A percentile compares a stretch with the other conserved stretches of the same genome.
phyloP scores from a whole-genome alignment of 495 filamentous ascomycete species.

The Aspergillus taichungensis region DNA sequence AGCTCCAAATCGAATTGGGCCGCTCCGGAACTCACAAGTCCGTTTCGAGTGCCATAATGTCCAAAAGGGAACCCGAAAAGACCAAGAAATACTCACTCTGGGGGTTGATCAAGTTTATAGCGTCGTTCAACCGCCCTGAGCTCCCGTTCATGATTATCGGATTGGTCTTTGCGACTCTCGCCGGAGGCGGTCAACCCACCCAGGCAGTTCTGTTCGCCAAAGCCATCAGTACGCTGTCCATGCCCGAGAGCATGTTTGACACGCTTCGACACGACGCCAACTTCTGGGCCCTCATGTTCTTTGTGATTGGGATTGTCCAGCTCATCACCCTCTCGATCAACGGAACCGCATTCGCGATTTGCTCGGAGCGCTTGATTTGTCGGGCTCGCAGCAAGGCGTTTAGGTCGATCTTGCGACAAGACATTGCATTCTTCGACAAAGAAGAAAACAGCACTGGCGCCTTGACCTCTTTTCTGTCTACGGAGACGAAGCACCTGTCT shows the following conservation, averaged over 20 bases:
- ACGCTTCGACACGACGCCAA: slow-evolving; percentile 58
- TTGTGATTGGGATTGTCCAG: slow-evolving; percentile 78
- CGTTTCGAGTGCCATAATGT: slow-evolving; percentile 64
- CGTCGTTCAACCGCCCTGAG: slow-evolving; percentile 72
- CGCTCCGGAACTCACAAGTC: slow-evolving; percentile 57
- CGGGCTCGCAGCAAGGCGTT: slow-evolving; percentile 74
- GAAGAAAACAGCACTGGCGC: slow-evolving; percentile 81
- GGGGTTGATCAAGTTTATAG: slow-evolving; percentile 77
- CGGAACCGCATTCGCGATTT: slow-evolving; percentile 71
- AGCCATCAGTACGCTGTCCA: slow-evolving; percentile 60
- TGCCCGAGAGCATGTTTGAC: slow-evolving; percentile 33
- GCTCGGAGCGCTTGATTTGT: slow-evolving; percentile 75
- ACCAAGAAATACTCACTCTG: slow-evolving; percentile 61
- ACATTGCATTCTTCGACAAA: slow-evolving; percentile 80
- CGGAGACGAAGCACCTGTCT: slow-evolving; percentile 75
- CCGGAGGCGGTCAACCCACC: slow-evolving; percentile 75
- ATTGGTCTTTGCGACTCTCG: slow-evolving; percentile 67
- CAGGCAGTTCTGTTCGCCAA: slow-evolving; percentile 91
- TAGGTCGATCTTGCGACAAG: slow-evolving; percentile 82
- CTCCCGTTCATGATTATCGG: slow-evolving; percentile 65
- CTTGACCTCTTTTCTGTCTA: slow-evolving; percentile 75
- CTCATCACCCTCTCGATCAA: slow-evolving; percentile 61
- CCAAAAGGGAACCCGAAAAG: slow-evolving; percentile 38
- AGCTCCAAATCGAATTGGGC: slow-evolving; percentile 17
- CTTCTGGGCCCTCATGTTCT: slow-evolving; percentile 92